Percentiles rank a stretch among this genome's conserved stretches.
These are phyloP conservation scores for Phytophthora citricola DNA, from an alignment of 352 stramenopile species.

Conservation along the genomic window DNA sequence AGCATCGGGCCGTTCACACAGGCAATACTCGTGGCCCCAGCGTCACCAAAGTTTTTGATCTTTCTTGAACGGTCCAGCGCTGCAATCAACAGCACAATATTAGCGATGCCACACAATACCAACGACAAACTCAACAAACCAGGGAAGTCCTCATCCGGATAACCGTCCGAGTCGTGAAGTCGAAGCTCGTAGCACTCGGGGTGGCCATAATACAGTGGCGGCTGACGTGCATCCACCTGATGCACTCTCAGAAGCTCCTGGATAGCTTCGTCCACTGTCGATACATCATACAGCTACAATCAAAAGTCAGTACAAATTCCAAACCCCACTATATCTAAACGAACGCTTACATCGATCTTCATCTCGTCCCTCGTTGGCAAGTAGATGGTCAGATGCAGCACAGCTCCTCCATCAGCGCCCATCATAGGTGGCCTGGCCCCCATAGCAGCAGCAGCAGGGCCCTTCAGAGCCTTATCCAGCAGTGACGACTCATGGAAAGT, in stretches of 20 bases:
- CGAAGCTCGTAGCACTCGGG: conserved; percentile 89
- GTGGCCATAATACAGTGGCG: conserved; percentile 84
- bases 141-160: conserved; percentile 89
- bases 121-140: conserved; percentile 35
- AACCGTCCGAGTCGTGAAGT: conserved; percentile 84
- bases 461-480: conserved; percentile 82
- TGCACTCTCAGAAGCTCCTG: conserved; percentile 82
- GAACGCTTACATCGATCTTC: conserved; percentile 80
- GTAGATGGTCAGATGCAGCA: conserved; percentile 88
- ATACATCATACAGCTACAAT: conserved; percentile 83
- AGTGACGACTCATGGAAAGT: conserved; percentile 75
- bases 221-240: conserved; percentile 66
- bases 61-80: conserved; percentile 85
- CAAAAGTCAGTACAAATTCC: conserved; percentile 7
- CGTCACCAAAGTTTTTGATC: conserved; percentile 93
- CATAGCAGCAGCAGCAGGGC: conserved; percentile 45
- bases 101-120: neutral
- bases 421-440: conserved; percentile 68
- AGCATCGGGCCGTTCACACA: conserved; percentile 86
- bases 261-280: conserved; percentile 89
- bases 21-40: conserved; percentile 88
- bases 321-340: neutral
- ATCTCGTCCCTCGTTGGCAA: conserved; percentile 84
- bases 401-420: conserved; percentile 62
- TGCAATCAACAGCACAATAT: conserved; percentile 23